Conservation (phyloP, 768 basidiomycete species). For the Erythrobasidium yunnanense region DNA sequence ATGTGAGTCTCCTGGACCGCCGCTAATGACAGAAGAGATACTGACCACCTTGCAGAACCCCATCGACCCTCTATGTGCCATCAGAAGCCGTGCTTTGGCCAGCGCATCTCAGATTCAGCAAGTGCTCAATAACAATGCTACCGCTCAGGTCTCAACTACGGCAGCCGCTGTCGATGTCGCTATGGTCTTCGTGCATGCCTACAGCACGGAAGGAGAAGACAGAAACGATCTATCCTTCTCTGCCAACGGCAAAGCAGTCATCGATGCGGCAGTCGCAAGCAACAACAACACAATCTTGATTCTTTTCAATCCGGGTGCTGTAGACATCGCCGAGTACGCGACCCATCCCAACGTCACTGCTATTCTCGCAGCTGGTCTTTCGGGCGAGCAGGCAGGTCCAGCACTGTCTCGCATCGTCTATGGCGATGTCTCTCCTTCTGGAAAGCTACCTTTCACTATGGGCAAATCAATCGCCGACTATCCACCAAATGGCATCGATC, state of each 20-base stretch:
- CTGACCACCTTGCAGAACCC: conserved; percentile 26
- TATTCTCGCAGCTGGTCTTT: neutral
- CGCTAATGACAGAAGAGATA: too few species aligned
- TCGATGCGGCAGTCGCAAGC: conserved; percentile 14
- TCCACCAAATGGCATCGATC: conserved; percentile 41
- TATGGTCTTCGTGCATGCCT: conserved; percentile 23
- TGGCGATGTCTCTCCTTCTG: conserved; percentile 54
- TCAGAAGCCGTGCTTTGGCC: conserved; percentile 12
- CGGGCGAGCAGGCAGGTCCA: conserved; percentile 35
- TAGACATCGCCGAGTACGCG: neutral
- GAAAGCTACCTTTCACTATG: conserved; percentile 47
- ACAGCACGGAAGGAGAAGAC: conserved; percentile 25
- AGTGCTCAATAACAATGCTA: conserved; percentile 20
- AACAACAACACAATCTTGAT: conserved; percentile 27
- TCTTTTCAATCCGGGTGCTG: conserved; percentile 27
- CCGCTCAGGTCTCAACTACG: neutral
- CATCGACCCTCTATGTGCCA: conserved; percentile 26
- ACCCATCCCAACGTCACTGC: conserved; percentile 40
- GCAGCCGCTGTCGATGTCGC: conserved; percentile 18
- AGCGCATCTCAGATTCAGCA: conserved; percentile 10
- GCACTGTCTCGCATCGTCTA: conserved; percentile 47
- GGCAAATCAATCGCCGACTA: conserved; percentile 34
- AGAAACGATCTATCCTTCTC: conserved; percentile 5
- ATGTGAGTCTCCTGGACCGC: too few species aligned
- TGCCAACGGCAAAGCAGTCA: conserved; percentile 12